Base-by-base conservation (phyloP, 2,329 filamentous ascomycete species). In the Sporothrix sp. region DNA sequence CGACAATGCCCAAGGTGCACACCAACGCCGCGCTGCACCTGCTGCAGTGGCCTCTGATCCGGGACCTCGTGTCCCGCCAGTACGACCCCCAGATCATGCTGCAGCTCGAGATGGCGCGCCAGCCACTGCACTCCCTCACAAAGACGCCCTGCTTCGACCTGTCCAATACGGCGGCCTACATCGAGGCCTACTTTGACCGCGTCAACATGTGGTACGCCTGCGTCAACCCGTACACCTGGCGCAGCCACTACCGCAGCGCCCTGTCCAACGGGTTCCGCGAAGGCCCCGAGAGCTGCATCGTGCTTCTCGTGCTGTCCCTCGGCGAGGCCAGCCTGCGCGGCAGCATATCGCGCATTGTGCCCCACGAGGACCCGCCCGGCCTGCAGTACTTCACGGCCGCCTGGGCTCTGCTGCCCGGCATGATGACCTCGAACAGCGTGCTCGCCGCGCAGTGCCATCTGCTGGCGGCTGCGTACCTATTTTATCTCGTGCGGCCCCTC, bases 121-220 rank as follows among this genome's bases (percentile, higher is more conserved):
- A 87, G 58, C 84, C 86, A n/a, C 71, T 91, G 10, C 77, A 80
- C 56, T 78, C 78, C 14, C 69, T 83, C 42, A 81, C 81, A 11
- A 81, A 81, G 59, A 78, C 76, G 1, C 76, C 77, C 1, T 79
- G 76, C 57, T 74, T 89, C 52, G 84, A 89, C 63, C 68, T 90
- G 38, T 84, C 82, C 39, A 87, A 88, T 62, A 85, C 82, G 1
- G 76, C 81, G 42, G 75, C 81, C 4, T 90, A 89, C 63, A 83
- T 87, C 36, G 81, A 85, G 61, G 82, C 86, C 1, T 91, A 87
- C 64, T 93, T 91, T 60, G 81, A 85, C 52, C 75, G 83, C 37
- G 87, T 89, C 53, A 91, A 91, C 57, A 75, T 89, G 3, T 91
- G 87, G 84, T 91, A 91, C 60, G 86, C 87, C 9, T 88, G 85